These are phyloP conservation scores for Agrostemma githago DNA, from an alignment of 148 eudicot species.

Conservation along the genomic window DNA sequence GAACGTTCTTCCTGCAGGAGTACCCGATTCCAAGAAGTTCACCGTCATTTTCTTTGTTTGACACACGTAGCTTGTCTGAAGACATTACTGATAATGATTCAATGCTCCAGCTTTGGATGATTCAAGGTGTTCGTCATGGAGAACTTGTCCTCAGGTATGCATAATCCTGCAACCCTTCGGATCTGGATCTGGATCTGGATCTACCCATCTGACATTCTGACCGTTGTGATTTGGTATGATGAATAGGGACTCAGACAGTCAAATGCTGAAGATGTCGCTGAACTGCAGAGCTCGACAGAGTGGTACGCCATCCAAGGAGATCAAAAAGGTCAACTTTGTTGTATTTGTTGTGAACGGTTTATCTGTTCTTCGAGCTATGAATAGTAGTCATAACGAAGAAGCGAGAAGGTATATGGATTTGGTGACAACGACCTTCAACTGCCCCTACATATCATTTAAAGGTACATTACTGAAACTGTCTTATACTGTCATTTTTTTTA, in stretches of 20 bases:
- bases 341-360: conserved; percentile 73
- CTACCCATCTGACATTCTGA: no score
- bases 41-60: conserved; percentile 63
- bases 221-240: conserved; percentile 22
- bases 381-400: conserved; percentile 39
- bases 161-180: no score
- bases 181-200: no score
- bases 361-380: conserved; percentile 55
- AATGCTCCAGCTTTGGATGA: conserved; percentile 64
- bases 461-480: conserved; percentile 29
- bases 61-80: conserved; percentile 74
- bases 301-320: conserved; percentile 24
- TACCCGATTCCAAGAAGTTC: conserved; percentile 63
- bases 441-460: conserved; percentile 69
- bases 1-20: conserved; percentile 70
- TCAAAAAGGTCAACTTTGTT: conserved; percentile 66
- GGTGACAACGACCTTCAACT: conserved; percentile 46
- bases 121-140: conserved; percentile 69
- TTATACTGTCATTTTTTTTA: no score
- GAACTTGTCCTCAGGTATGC: conserved; percentile 58
- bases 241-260: conserved; percentile 57
- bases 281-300: conserved; percentile 45
- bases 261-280: conserved; percentile 34
- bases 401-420: conserved; percentile 29
- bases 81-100: conserved; percentile 40